Evolutionary conservation across 345 rosid genomes (phyloP), one percentile per base, ranked within the genome.

Genomic region (Lepidium aucheri): DNA sequence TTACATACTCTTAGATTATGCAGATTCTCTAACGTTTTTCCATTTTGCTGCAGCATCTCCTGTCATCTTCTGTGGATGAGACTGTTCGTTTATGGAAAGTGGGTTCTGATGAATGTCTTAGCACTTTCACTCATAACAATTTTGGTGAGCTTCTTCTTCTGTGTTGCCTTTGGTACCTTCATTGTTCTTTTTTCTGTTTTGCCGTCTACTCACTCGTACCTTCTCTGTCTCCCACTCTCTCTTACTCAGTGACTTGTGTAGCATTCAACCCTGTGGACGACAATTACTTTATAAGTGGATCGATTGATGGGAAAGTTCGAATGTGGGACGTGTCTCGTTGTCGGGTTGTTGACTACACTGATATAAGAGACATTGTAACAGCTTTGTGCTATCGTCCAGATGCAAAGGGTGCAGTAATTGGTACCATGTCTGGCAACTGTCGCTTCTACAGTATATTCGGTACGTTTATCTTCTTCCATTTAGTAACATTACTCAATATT

Each of bases 291-390:
- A 74, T 84, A 65, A 82, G 85, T 6, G 91, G 86, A 68, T 84
- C 85, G 8, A 79, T 86, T 6, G 91, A 86, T 77, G 88, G 88
- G 62, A 86, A 82, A 79, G 86, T 87, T 63, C 87, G 97, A 13
- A 83, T 87, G 51, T 90, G 97, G 97, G 82, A 85, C 75, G 82
- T 83, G 62, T 38, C 65, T 24, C 53, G 57, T 44, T 76, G 83
- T 18, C 77, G 52, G 62, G 91, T 90, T 54, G 84, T 84, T 49
- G 86, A 83, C 75, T 87, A 84, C 63, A 72, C 79, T 1, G 83
- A 81, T 59, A 60, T 78, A 38, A 80, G 80, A 65, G 91, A 87
- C 62, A 85, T 85, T 58, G 85, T 90, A 10, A 82, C 97, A 33
- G 91, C 97, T 16, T 82, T 84, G 30, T 74, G 84, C 53, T 87